phyloP scores from a whole-genome alignment of 805 yeast genomes.

The Alloascoidea africana region DNA sequence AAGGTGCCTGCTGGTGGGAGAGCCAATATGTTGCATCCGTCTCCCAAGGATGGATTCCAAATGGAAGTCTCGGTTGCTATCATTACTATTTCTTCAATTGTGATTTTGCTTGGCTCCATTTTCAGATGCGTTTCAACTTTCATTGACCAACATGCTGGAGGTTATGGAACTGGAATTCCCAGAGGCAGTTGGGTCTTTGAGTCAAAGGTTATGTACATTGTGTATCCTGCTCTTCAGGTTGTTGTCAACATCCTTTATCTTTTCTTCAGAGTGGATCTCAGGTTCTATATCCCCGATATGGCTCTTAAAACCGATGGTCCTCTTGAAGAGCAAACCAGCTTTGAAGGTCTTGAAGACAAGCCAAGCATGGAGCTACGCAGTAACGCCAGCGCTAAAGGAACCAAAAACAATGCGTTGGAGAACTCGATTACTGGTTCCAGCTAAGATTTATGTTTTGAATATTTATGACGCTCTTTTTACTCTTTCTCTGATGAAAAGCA shows the following conservation, averaged over 20 bases:
- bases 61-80: conserved; percentile 26
- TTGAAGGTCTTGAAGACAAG: no score
- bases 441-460: no score
- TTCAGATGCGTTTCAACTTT: conserved; percentile 19
- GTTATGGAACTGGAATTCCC: conserved; percentile 5
- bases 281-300: conserved; percentile 67
- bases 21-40: conserved; percentile 35
- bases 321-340: no score
- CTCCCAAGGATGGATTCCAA: conserved; percentile 19
- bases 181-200: conserved; percentile 28
- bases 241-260: conserved; percentile 41
- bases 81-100: conserved; percentile 9
- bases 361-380: no score
- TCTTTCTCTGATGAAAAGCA: no score
- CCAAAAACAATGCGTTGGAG: no score
- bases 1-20: conserved; percentile 24
- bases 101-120: conserved; percentile 13
- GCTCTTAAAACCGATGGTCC: no score
- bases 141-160: conserved; percentile 10
- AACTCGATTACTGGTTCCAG: no score
- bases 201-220: conserved; percentile 47
- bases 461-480: no score
- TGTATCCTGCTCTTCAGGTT: conserved; percentile 56
- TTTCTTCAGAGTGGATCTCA: conserved; percentile 52
- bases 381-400: no score